These are phyloP conservation scores for Cantharellus anzutake DNA, from an alignment of 768 basidiomycete species.

Conservation along the genomic window DNA sequence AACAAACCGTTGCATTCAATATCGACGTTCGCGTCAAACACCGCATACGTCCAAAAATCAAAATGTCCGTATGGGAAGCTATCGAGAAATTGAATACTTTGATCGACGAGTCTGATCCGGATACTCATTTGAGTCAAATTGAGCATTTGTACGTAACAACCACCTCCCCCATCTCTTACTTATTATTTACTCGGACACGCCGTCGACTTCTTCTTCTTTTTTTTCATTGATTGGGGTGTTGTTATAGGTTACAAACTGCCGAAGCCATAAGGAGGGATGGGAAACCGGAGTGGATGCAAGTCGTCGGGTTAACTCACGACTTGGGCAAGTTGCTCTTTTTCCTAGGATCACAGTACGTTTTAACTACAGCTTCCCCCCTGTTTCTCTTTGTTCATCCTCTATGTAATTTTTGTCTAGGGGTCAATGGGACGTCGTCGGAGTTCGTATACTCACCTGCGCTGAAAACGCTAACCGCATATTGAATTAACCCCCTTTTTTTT, in stretches of 20 bases:
- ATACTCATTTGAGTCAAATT: constrained; percentile 65
- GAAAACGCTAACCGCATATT: too few relatives aligned
- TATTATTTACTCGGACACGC: too few relatives aligned
- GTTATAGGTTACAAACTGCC: constrained; percentile 49
- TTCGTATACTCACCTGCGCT: constrained; percentile 17
- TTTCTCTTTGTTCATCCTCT: not conserved
- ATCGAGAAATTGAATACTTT: constrained; percentile 77
- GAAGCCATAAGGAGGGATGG: constrained; percentile 74
- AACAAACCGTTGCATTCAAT: constrained; percentile 78
- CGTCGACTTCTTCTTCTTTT: too few relatives aligned
- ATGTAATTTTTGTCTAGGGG: constrained; percentile 23
- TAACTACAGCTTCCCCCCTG: not conserved
- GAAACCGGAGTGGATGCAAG: constrained; percentile 86
- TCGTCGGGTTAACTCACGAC: constrained; percentile 74
- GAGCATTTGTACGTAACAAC: constrained; percentile 37
- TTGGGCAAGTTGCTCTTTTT: constrained; percentile 74
- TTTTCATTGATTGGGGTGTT: too few relatives aligned
- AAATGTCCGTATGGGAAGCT: constrained; percentile 73
- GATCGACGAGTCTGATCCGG: constrained; percentile 82
- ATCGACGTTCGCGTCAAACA: constrained; percentile 58
- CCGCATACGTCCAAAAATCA: constrained; percentile 40
- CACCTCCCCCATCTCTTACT: too few relatives aligned
- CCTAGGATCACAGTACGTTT: constrained; percentile 44
- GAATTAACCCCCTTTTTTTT: too few relatives aligned
- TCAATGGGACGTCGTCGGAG: constrained; percentile 91